Percentiles rank a stretch among this genome's conserved stretches.
phyloP scores from a whole-genome alignment of 2,329 filamentous ascomycete species.

The Penicillium aurantiogriseum region DNA sequence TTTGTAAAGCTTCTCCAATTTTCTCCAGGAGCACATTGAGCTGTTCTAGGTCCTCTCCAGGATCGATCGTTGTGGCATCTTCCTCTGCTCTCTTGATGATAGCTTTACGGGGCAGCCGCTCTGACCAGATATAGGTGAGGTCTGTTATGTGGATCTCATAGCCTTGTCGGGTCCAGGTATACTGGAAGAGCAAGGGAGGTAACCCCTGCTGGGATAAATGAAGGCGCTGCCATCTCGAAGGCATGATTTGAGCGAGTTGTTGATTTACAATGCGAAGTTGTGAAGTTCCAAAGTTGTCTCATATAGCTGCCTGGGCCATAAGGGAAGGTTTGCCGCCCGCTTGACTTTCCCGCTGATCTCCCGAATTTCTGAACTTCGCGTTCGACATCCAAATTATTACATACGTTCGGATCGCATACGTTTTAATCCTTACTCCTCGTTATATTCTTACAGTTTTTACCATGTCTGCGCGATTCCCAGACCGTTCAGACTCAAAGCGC shows the following conservation, averaged over 20 bases:
- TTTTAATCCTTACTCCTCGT: neutral
- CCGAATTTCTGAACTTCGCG: constrained; percentile 20
- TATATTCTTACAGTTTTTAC: neutral
- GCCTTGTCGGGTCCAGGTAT: constrained; percentile 34
- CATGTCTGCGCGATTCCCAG: constrained; percentile 37
- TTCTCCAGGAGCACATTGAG: constrained; percentile 57
- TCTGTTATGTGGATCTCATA: constrained; percentile 59
- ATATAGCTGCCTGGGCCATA: constrained; percentile 8
- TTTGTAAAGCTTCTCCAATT: constrained; percentile 50
- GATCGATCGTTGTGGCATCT: constrained; percentile 57
- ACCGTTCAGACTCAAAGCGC: constrained; percentile 39
- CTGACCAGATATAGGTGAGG: constrained; percentile 58
- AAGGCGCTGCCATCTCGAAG: constrained; percentile 38
- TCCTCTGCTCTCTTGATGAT: constrained; percentile 52
- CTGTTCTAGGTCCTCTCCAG: constrained; percentile 57
- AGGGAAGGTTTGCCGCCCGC: constrained; percentile 27
- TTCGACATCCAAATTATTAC: constrained; percentile 3
- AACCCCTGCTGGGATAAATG: constrained; percentile 23
- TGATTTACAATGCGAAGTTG: constrained; percentile 1
- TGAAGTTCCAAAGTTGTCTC: neutral
- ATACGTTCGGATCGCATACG: neutral
- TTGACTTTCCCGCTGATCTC: constrained; percentile 23
- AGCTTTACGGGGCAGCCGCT: constrained; percentile 46
- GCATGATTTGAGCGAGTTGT: constrained; percentile 26
- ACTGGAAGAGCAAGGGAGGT: constrained; percentile 43